phyloP scores from a whole-genome alignment of 2,329 filamentous ascomycete genomes.

The Diplocarpon mali region DNA sequence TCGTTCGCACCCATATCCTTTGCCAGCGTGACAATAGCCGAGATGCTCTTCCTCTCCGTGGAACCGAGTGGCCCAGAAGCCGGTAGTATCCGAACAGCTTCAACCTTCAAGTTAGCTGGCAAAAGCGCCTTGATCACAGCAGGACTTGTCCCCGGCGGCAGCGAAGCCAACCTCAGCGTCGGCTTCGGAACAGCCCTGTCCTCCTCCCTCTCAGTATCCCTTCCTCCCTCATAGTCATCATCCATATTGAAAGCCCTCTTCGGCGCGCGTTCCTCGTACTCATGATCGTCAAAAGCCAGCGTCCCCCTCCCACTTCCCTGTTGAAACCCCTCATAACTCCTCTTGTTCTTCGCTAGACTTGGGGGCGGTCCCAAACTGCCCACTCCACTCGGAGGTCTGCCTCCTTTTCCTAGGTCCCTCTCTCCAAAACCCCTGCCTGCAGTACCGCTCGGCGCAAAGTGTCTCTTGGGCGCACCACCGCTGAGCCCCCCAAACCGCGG shows the following conservation, averaged over 20 bases:
- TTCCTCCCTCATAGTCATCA: conserved; percentile 32
- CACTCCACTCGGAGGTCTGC: conserved; percentile 42
- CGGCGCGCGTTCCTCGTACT: conserved; percentile 17
- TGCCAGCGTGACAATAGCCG: conserved; percentile 71
- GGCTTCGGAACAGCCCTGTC: conserved; percentile 47
- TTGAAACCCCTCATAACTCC: conserved; percentile 38
- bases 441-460: conserved; percentile 40
- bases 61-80: conserved; percentile 36
- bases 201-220: conserved; percentile 35
- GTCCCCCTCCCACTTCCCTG: conserved; percentile 26
- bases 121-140: conserved; percentile 49
- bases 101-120: conserved; percentile 50
- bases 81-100: conserved; percentile 61
- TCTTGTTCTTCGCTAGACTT: conserved; percentile 40
- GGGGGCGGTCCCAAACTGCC: conserved; percentile 47
- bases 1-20: conserved; percentile 73
- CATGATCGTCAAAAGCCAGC: conserved; percentile 27
- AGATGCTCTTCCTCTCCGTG: conserved; percentile 57
- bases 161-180: conserved; percentile 47
- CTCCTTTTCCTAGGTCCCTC: conserved; percentile 27
- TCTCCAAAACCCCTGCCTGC: conserved; percentile 17
- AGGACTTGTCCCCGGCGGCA: conserved; percentile 50
- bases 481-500: conserved; percentile 19
- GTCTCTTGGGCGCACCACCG: conserved; percentile 40
- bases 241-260: conserved; percentile 18